Evolutionary conservation across 805 yeast species (phyloP), one percentile per base, ranked within the genome.

Genomic region (Wickerhamiella domercqiae): DNA sequence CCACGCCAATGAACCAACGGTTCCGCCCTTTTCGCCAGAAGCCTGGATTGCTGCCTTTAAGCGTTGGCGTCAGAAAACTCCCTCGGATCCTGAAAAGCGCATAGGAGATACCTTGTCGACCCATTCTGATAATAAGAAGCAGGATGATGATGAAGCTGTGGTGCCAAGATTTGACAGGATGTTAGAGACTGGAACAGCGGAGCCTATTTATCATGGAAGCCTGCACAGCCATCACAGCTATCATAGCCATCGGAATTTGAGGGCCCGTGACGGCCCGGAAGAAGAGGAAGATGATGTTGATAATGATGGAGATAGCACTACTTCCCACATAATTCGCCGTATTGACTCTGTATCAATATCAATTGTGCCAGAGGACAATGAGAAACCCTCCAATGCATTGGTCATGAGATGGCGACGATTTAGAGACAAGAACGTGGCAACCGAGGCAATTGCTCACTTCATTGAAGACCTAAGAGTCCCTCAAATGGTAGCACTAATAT

Each of bases 401-500:
- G 29, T 17, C 17, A 14, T 24, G 18, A 13, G 21, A 13, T 49
- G 53, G 53, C 29, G 32, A 17, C 15, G 20, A 7, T 32, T 42
- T 31, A 45, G 46, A 21, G 28, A 35, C 25, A 37, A 37, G 38
- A 44, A 43, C 32, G 9, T 13, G 11, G 41, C 35, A 3, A 36
- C 41, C 7, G 34, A 16, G 26, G 47, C 38, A 22, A 14, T 44
- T 3, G 39, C 69, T 37, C 78, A 76, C 53, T 71, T 76, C 39
- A 2, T 42, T 2, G 51, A 45, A 25, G 51, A 50, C 31, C 16
- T 50, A n/a, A 32, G 38, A 16, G 66, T 84, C 22, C 93, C 94
- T 0, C 79, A 75, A 11, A 78, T 94, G 0, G 44, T 79, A 3
- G 64, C 84, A 0, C 66, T 83, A n/a, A 61, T 86, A 5, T 35